Conservation (phyloP, 2,329 filamentous ascomycete genomes). For the Hypoxylon sp. region DNA sequence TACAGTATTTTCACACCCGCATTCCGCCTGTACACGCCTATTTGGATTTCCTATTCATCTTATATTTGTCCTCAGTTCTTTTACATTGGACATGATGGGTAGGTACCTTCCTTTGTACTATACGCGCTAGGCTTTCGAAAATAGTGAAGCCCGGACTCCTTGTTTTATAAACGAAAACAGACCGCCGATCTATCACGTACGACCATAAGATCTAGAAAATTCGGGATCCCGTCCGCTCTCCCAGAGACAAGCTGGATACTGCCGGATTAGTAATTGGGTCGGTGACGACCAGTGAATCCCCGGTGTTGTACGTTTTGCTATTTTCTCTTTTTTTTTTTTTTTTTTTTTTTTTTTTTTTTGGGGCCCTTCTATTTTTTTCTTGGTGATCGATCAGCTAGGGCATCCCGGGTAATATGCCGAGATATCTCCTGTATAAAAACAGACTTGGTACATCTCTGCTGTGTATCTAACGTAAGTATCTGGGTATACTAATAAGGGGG, state of each 20-base stretch:
- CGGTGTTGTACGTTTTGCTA: slow-evolving; percentile 23
- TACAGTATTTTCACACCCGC: too few relatives aligned
- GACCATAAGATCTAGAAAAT: slow-evolving; percentile 19
- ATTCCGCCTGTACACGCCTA: too few relatives aligned
- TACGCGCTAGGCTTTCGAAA: too few relatives aligned
- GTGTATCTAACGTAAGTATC: too few relatives aligned
- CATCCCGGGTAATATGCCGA: too few relatives aligned
- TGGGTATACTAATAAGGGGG: too few relatives aligned
- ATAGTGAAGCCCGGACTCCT: background rate
- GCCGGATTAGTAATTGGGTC: slow-evolving; percentile 17
- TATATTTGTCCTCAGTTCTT: background rate
- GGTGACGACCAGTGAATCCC: slow-evolving; percentile 24
- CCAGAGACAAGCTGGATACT: slow-evolving; percentile 16
- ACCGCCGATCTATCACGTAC: background rate
- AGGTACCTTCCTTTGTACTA: background rate
- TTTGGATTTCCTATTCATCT: background rate
- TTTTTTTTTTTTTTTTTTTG: too few relatives aligned
- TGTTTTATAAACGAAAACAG: background rate
- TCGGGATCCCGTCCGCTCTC: slow-evolving; percentile 22
- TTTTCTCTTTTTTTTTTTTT: slow-evolving; percentile 4
- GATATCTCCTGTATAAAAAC: too few relatives aligned
- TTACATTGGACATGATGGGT: background rate
- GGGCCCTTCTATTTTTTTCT: background rate
- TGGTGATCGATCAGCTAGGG: background rate
- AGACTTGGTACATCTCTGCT: too few relatives aligned